These are phyloP conservation scores for Elaphomyces granulatus DNA, from an alignment of 495 filamentous ascomycete species.

Conservation along the genomic window DNA sequence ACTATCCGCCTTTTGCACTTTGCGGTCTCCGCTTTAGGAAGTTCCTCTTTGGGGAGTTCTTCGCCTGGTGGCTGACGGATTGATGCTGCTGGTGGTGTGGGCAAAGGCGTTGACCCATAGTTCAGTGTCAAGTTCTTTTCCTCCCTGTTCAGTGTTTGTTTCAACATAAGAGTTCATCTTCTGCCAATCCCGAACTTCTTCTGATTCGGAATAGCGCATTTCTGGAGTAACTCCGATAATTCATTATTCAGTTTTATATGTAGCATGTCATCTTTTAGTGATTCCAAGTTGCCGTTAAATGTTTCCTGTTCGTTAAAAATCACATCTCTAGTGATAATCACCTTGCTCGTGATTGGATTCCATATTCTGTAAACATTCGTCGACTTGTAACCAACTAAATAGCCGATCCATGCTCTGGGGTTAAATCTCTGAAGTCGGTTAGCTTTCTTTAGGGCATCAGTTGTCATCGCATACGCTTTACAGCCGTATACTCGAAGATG, in stretches of 20 bases:
- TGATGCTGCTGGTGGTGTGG: not conserved
- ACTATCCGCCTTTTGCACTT: not conserved
- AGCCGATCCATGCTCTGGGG: conserved; percentile 17
- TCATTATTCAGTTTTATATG: conserved; percentile 1
- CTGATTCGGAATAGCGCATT: not conserved
- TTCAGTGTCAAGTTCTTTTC: not conserved
- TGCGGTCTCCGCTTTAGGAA: not conserved
- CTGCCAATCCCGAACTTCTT: not conserved
- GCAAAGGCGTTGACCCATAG: not conserved
- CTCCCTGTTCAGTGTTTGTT: not conserved
- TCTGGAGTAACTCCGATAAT: not conserved
- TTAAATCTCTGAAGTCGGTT: conserved; percentile 8
- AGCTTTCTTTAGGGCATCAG: conserved; percentile 6
- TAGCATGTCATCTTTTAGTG: conserved; percentile 14
- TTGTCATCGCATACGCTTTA: conserved; percentile 9
- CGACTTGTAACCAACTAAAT: conserved; percentile 17
- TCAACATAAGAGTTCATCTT: not conserved
- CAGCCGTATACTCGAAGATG: conserved; percentile 2
- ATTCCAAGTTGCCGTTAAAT: conserved; percentile 15
- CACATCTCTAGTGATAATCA: not conserved
- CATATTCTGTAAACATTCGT: conserved; percentile 19
- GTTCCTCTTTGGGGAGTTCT: no score
- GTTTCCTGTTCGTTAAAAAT: conserved; percentile 4
- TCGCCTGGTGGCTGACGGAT: not conserved
- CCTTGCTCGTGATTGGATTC: conserved; percentile 6